Evolutionary conservation across 768 basidiomycete species (phyloP).

Genomic region (Neoboletus brunneissimus): DNA sequence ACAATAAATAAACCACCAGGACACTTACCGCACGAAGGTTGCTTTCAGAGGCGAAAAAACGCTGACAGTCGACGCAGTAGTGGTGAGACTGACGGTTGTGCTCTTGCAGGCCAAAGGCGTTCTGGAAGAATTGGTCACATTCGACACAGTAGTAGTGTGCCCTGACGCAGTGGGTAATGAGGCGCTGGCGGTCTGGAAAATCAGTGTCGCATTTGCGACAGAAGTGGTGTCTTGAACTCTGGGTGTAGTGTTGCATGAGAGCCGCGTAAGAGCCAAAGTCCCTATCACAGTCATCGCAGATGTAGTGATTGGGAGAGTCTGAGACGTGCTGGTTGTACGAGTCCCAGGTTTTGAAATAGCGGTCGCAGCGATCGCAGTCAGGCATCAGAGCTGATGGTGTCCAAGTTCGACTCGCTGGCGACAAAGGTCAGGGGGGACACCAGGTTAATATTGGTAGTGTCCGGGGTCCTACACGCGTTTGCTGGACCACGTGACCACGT

Average conservation of each 20-base stretch:
- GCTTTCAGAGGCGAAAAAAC: constrained; percentile 36
- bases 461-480: constrained; percentile 33
- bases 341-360: constrained; percentile 29
- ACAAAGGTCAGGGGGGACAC: background rate
- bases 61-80: constrained; percentile 47
- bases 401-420: background rate
- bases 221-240: constrained; percentile 47
- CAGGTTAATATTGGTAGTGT: background rate
- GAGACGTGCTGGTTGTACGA: constrained; percentile 37
- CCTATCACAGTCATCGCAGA: constrained; percentile 43
- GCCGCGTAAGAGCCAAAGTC: constrained; percentile 43
- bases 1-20: background rate
- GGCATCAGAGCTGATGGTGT: constrained; percentile 22
- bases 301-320: constrained; percentile 39
- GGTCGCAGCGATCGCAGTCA: constrained; percentile 40
- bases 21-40: constrained; percentile 17
- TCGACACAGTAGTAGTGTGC: constrained; percentile 42
- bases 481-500: constrained; percentile 23
- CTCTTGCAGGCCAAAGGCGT: constrained; percentile 39
- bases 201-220: constrained; percentile 51
- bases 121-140: constrained; percentile 44
- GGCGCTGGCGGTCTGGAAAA: constrained; percentile 33
- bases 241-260: constrained; percentile 51
- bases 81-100: constrained; percentile 44
- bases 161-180: constrained; percentile 41